Conservation (phyloP, 331 rosid species). For the Quercus phellos region DNA sequence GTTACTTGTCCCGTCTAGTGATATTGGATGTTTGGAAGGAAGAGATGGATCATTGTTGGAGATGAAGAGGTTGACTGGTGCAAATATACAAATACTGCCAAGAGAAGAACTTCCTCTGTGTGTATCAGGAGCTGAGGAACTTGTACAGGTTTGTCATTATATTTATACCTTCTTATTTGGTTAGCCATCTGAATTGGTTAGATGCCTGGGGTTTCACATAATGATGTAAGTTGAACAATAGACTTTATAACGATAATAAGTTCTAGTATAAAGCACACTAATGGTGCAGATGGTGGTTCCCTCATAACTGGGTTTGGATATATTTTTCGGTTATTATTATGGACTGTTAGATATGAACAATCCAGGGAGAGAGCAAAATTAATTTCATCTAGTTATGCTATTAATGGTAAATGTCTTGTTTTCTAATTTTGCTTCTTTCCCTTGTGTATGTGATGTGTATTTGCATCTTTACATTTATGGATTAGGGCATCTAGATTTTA, state of each 20-base stretch:
- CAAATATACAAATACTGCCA: slow-evolving; percentile 70
- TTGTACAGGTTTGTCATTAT: slow-evolving; percentile 71
- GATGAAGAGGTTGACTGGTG: slow-evolving; percentile 75
- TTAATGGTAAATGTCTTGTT: not conserved
- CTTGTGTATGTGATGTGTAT: not conserved
- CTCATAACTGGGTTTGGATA: not conserved
- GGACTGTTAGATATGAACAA: not conserved
- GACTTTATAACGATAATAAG: slow-evolving; percentile 10
- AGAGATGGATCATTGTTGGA: slow-evolving; percentile 72
- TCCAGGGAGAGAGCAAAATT: not conserved
- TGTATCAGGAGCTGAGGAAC: slow-evolving; percentile 65
- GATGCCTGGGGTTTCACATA: slow-evolving; percentile 8
- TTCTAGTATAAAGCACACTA: slow-evolving; percentile 18
- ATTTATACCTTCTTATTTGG: slow-evolving; percentile 23
- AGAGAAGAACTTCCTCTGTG: slow-evolving; percentile 74
- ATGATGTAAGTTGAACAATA: slow-evolving; percentile 4
- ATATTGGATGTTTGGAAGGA: slow-evolving; percentile 89
- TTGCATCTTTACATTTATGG: not conserved
- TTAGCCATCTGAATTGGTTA: slow-evolving; percentile 3
- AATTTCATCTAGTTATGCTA: not conserved
- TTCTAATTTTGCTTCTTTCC: slow-evolving; percentile 13
- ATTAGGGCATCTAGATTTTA: no score
- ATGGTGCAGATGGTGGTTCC: not conserved
- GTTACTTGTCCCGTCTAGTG: slow-evolving; percentile 67
- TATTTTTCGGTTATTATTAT: not conserved